Base-by-base conservation (phyloP, 1,284 basidiomycete genomes). In the Cutaneotrichosporon sp. region DNA sequence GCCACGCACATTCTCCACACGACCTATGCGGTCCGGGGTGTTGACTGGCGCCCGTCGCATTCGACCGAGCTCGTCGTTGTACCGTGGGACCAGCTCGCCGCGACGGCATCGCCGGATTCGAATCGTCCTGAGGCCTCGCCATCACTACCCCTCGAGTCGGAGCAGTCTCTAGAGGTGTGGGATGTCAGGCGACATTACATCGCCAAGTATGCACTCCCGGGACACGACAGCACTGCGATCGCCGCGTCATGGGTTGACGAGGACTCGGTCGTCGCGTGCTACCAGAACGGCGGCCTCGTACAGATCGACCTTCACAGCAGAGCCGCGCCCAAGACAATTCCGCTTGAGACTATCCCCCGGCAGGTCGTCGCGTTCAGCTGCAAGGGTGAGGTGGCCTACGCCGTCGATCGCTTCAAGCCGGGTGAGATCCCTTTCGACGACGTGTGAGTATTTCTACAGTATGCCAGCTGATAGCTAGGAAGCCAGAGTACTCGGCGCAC, bases 401-500 rank as follows among this genome's bases (percentile, higher is more conserved):
- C 89, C 5, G 75, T 86, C 1, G 90, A 90, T 65, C 80, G 81
- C 21, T 84, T 83, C 60, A 76, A 77, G 22, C 76, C 76, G 36
- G 89, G 87, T 81, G 91, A 92, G 71, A 78, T 90, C 0, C 92
- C 92, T 0, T 94, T 90, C 70, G 92, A 94, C 70, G 92, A 94
- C 73, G 74, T 89, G 91, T 92, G 73, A 72, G 88, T 81, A 49
- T 36, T 6, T 6, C 4, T 30, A 16, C 50, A 8, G 10, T 1
- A 11, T 11, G 16, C 16, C 14, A 47, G 51, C 58, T 64, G 53
- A 59, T 40, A 62, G 46, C 34, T 60, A 89, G 87, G 50, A 84
- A 84, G 63, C 83, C 85, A 2, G 85, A 86, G 59, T 82, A 80
- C 60, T 79, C 80, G 10, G 75, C 71, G 38, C 72, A 80, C 16